A percentile compares a stretch with the other conserved stretches of the same genome.
These are phyloP conservation scores for Neopestalotiopsis sp. DNA, from an alignment of 2,329 filamentous ascomycete genomes.

Conservation along the genomic window DNA sequence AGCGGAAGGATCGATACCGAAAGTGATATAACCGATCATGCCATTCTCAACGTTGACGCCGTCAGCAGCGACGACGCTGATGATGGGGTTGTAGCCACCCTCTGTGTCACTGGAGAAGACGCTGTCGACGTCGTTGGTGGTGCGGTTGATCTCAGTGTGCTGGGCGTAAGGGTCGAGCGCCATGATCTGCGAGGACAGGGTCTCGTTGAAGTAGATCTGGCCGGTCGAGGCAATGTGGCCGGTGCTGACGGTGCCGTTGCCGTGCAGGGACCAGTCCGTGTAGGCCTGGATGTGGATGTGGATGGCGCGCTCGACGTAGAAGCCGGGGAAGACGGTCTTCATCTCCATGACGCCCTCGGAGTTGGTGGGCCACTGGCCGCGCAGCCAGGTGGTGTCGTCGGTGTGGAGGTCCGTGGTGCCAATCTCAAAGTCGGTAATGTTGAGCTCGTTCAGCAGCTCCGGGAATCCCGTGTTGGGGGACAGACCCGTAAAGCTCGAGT, in stretches of 20 bases:
- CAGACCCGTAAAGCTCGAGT: constrained; percentile 40
- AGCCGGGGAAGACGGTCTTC: constrained; percentile 29
- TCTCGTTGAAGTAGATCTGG: constrained; percentile 24
- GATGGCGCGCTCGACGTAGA: constrained; percentile 29
- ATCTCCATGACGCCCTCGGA: constrained; percentile 33
- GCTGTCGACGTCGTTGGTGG: constrained; percentile 34
- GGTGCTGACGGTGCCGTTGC: constrained; percentile 25
- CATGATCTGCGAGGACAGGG: constrained; percentile 35
- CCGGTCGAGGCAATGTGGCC: constrained; percentile 23
- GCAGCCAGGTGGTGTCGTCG: constrained; percentile 35
- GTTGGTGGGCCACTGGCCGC: constrained; percentile 36
- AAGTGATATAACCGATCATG: constrained; percentile 42
- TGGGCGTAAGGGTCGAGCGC: constrained; percentile 38
- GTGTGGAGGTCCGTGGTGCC: constrained; percentile 30
- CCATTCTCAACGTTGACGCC: constrained; percentile 40
- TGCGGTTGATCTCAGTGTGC: constrained; percentile 42
- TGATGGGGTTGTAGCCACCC: constrained; percentile 36
- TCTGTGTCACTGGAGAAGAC: constrained; percentile 24
- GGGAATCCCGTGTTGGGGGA: constrained; percentile 36
- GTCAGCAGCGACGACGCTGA: constrained; percentile 39
- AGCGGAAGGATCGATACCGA: constrained; percentile 35
- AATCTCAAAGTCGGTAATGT: constrained; percentile 28
- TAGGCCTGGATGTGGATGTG: constrained; percentile 28
- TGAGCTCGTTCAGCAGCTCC: constrained; percentile 34
- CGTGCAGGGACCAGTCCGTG: constrained; percentile 23